Conservation (phyloP, 2,329 filamentous ascomycete genomes). For the Sporothrix phasma region DNA sequence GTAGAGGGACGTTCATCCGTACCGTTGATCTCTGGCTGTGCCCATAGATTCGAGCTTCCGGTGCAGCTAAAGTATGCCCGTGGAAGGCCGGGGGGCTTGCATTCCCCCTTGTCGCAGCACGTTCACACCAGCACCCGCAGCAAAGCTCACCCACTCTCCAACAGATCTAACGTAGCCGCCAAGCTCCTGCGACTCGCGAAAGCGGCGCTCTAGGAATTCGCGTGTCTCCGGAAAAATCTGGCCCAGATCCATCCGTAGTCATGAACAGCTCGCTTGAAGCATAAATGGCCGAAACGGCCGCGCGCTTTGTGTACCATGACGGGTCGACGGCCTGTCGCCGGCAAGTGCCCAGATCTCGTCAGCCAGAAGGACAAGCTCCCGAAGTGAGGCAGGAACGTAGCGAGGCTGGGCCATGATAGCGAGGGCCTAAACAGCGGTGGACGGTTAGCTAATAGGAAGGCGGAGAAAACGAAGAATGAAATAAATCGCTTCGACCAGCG, state of each 20-base stretch:
- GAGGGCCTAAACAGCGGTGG: conserved; percentile 52
- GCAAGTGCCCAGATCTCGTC: conserved; percentile 89
- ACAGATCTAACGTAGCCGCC: conserved; percentile 54
- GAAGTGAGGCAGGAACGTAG: conserved; percentile 64
- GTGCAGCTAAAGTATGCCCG: too few relatives aligned
- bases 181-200: conserved; percentile 57
- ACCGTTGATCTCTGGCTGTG: too few relatives aligned
- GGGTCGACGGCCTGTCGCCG: conserved; percentile 73
- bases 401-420: conserved; percentile 81
- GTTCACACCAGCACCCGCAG: conserved; percentile 66
- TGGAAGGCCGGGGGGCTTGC: conserved; percentile 48
- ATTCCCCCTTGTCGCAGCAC: conserved; percentile 78
- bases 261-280: conserved; percentile 83
- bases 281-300: conserved; percentile 46
- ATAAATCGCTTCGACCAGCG: not conserved
- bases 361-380: conserved; percentile 69
- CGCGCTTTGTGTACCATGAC: conserved; percentile 70
- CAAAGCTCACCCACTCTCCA: conserved; percentile 73
- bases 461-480: not conserved
- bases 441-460: not conserved
- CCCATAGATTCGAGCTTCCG: too few relatives aligned
- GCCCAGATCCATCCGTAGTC: conserved; percentile 67
- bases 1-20: too few relatives aligned
- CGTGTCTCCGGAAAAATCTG: conserved; percentile 67
- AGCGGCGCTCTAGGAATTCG: conserved; percentile 64